Conservation (phyloP, 1,284 basidiomycete species). For the Sparassis latifolia region DNA sequence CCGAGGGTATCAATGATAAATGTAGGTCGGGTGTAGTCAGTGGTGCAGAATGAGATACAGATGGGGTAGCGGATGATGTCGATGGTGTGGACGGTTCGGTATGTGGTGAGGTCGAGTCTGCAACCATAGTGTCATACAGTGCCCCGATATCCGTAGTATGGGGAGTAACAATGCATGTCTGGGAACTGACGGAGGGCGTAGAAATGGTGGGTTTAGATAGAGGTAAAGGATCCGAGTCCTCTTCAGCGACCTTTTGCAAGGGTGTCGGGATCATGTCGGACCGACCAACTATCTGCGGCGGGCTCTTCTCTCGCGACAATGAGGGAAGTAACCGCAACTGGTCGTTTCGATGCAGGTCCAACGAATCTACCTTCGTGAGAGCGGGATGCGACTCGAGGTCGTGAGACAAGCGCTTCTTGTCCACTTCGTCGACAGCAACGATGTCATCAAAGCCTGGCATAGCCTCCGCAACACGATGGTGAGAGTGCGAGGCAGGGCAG, state of each 20-base stretch:
- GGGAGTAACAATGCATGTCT: too few species aligned
- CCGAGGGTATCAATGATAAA: background rate
- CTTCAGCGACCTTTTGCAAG: background rate
- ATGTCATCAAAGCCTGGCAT: conserved; percentile 24
- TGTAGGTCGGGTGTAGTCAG: background rate
- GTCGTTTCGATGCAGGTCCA: background rate
- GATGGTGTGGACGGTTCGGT: too few species aligned
- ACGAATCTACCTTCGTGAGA: background rate
- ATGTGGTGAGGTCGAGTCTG: too few species aligned
- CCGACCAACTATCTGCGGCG: background rate
- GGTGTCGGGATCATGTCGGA: background rate
- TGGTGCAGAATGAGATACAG: too few species aligned
- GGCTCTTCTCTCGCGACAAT: background rate
- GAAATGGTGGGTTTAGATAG: too few species aligned
- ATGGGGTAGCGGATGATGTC: too few species aligned
- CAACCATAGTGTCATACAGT: too few species aligned
- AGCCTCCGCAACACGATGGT: conserved; percentile 16
- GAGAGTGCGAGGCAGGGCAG: conserved; percentile 8
- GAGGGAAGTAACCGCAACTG: background rate
- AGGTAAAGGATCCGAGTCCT: background rate
- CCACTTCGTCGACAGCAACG: conserved; percentile 57
- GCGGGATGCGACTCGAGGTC: background rate
- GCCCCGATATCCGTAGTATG: too few species aligned
- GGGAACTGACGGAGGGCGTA: too few species aligned
- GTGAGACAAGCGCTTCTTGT: conserved; percentile 32